Evolutionary conservation across 306 rosid species (phyloP).

Genomic region (Cotoneaster glaucophyllus): DNA sequence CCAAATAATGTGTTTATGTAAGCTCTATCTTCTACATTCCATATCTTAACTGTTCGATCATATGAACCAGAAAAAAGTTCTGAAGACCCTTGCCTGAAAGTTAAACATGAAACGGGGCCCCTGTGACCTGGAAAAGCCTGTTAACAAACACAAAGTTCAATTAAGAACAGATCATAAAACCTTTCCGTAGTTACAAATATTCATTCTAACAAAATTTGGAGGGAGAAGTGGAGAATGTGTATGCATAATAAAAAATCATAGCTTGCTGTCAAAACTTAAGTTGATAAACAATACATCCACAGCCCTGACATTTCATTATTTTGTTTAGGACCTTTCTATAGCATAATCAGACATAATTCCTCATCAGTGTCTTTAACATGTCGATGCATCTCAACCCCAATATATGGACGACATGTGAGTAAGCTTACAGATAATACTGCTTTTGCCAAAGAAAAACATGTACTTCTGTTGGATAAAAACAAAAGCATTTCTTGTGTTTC

Average conservation of each 20-base stretch:
- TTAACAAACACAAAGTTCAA: constrained; percentile 11
- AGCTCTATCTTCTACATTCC: constrained; percentile 96
- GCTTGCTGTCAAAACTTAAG: background rate
- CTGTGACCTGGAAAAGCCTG: constrained; percentile 97
- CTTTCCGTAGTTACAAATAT: background rate
- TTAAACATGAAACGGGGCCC: constrained; percentile 74
- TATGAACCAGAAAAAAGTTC: constrained; percentile 96
- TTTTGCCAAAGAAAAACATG: background rate
- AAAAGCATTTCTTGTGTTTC: background rate
- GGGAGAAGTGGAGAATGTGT: background rate
- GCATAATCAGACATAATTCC: background rate
- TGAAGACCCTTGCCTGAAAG: constrained; percentile 85
- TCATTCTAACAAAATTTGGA: background rate
- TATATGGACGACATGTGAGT: background rate
- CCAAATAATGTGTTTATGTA: constrained; percentile 83
- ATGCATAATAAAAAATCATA: background rate
- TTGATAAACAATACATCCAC: background rate
- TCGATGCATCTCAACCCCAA: background rate
- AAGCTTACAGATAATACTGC: background rate
- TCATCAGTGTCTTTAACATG: background rate
- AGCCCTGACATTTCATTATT: background rate
- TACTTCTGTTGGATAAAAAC: background rate
- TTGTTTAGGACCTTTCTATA: background rate
- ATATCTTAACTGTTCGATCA: constrained; percentile 85
- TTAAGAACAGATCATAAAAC: constrained; percentile 5